Evolutionary conservation across 2,329 filamentous ascomycete species (phyloP), one percentile per base, ranked within the genome.

Genomic region (Sodiomyces alkalinus): DNA sequence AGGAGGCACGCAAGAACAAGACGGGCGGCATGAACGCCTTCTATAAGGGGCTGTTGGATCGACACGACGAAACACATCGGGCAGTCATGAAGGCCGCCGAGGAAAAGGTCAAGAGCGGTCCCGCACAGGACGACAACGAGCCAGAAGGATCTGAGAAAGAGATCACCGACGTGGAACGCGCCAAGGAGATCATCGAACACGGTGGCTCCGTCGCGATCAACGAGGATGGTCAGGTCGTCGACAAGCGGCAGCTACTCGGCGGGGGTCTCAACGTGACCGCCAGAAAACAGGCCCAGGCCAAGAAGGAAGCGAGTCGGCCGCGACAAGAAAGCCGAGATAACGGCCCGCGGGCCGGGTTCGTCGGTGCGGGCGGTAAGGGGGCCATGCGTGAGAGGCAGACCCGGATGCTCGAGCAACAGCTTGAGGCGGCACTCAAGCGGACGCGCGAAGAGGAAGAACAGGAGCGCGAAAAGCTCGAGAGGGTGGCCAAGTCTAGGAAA

Each of bases 171-270:
- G 66, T 65, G 3, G 68, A 85, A 19, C 43, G 74, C n/a, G 77
- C 76, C 4, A 62, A 58, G 26, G 74, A 80, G 42, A 63, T 83
- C 29, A 76, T 75, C 30, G 64, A 68, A 21, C 71, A 60, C 35
- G 70, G 58, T 37, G 73, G 55, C 1, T 56, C 60, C 4, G 66
- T 90, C 21, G 66, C 72, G 6, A 53, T 87, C 41, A 87, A 87
- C 42, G 81, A 90, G 35, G 81, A 90, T 21, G 81, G 81, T 0
- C 72, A 86, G 45, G 74, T 90, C 2, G 76, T 82, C 16, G 81
- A 92, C 47, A 87, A 85, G 58, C 64, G 80, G n/a, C 75, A 90
- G 47, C 58, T 90, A 7, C 64, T 92, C 6, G 65, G 59, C 26
- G 77, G 80, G 6, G 81, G 81, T 16, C 61, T 92, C 28, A 92